Percentiles rank a stretch among this genome's conserved stretches.
Evolutionary conservation across 352 stramenopile species (phyloP).

Genomic region (Pythium sp.): DNA sequence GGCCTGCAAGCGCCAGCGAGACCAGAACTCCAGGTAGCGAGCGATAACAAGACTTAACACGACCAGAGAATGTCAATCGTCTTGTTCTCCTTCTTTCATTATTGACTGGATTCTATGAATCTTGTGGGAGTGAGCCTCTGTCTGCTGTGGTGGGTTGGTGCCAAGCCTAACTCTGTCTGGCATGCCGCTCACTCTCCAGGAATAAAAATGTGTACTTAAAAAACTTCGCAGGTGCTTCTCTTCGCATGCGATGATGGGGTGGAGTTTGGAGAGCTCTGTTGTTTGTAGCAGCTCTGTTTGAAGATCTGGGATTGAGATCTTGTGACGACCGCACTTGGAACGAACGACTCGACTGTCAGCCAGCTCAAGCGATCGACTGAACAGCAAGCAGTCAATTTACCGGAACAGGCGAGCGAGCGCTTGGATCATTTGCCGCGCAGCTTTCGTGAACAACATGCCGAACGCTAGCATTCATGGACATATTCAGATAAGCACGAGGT

Average conservation of each 20-base stretch:
- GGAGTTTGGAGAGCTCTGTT: background rate
- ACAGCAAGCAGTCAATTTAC: conserved; percentile 21
- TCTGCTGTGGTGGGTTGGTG: background rate
- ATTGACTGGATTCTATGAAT: background rate
- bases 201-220: background rate
- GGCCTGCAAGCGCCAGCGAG: conserved; percentile 16
- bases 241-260: background rate
- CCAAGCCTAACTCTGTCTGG: background rate
- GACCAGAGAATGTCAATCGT: background rate
- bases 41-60: background rate
- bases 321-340: too few species aligned
- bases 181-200: background rate
- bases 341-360: background rate
- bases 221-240: background rate
- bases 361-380: background rate
- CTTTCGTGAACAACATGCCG: conserved; percentile 59
- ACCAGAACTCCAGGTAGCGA: conserved; percentile 6
- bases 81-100: background rate
- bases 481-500: background rate
- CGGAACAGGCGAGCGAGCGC: conserved; percentile 48
- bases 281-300: background rate
- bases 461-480: conserved; percentile 37
- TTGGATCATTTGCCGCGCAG: conserved; percentile 63
- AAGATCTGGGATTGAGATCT: background rate
- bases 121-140: background rate